Evolutionary conservation across 106 monocot genomes (phyloP).

Genomic region (Dendrobium catenatum): DNA sequence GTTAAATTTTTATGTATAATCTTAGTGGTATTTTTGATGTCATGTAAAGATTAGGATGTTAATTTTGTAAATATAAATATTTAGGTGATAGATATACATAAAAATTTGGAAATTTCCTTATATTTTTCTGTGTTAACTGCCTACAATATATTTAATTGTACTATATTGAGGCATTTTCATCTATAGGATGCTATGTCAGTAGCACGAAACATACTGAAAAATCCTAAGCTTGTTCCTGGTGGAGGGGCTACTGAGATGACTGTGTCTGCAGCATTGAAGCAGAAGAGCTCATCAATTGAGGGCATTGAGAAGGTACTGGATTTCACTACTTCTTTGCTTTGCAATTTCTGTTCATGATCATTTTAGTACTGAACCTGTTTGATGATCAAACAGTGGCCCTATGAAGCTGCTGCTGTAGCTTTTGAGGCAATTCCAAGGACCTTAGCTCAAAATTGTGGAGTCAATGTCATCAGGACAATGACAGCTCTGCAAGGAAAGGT

Average conservation of each 20-base stretch:
- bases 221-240: slow-evolving; percentile 95
- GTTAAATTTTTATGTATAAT: no score
- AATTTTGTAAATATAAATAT: no score
- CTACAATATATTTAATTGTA: background rate
- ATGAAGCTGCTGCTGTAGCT: slow-evolving; percentile 98
- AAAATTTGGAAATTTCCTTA: no score
- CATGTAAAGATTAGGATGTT: no score
- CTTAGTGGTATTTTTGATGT: no score
- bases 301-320: slow-evolving; percentile 81
- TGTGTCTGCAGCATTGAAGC: slow-evolving; percentile 83
- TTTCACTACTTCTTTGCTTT: background rate
- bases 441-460: slow-evolving; percentile 92
- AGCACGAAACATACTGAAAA: slow-evolving; percentile 85
- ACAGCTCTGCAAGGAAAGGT: slow-evolving; percentile 99
- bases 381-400: slow-evolving; percentile 69
- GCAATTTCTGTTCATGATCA: background rate
- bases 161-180: slow-evolving; percentile 5
- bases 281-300: slow-evolving; percentile 95
- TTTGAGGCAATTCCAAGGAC: slow-evolving; percentile 97
- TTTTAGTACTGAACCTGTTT: slow-evolving; percentile 2
- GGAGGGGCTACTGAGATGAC: slow-evolving; percentile 91
- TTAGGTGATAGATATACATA: no score
- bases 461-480: slow-evolving; percentile 91
- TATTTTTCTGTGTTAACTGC: no score
- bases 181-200: slow-evolving; percentile 90